Evolutionary conservation across 2,329 filamentous ascomycete genomes (phyloP), one percentile per base, ranked within the genome.

Genomic region (Neonectria coccinea): DNA sequence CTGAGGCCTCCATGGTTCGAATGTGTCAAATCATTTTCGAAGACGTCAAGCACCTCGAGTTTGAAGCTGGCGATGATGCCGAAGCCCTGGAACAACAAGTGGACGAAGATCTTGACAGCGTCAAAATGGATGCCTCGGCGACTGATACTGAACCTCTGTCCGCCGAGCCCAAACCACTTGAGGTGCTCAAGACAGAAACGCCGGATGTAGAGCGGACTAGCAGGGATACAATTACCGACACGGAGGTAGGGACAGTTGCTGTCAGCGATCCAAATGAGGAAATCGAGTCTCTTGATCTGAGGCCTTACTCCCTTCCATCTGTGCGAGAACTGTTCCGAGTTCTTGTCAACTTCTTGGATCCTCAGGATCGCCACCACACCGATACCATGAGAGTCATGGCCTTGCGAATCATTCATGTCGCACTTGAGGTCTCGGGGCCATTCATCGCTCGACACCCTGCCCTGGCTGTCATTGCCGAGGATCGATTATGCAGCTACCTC

Each of bases 11-110:
- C 59, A 97, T 99, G 94, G 93, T 98, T 50, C 93, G 93, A 70
- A 99, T 99, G 96, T 98, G 96, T 76, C 96, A 99, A 80, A 94
- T 97, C 70, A 97, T 99, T 73, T 99, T 99, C 77, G 92, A 94
- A 78, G 90, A 97, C 65, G 82, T 99, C 56, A 97, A 97, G 78
- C 90, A 94, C 68, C 83, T 98, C 8, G 93, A 73, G 73, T 86
- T 92, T 51, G 91, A 94, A 75, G 87, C 89, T 22, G 89, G 89
- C 12, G 87, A 91, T 41, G 88, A 92, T 66, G 80, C 87, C 7
- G 87, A 90, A 39, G 86, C 86, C 4, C 79, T 92, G 61, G 91
- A 93, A 60, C 87, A 87, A 70, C 87, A 87, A 73, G 86, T 87
- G 8, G 88, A 90, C 67, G 88, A 88, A 22, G 89, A 92, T 66